These are phyloP conservation scores for Pestalotiopsis fici DNA, from an alignment of 2,329 filamentous ascomycete species.

Conservation along the genomic window DNA sequence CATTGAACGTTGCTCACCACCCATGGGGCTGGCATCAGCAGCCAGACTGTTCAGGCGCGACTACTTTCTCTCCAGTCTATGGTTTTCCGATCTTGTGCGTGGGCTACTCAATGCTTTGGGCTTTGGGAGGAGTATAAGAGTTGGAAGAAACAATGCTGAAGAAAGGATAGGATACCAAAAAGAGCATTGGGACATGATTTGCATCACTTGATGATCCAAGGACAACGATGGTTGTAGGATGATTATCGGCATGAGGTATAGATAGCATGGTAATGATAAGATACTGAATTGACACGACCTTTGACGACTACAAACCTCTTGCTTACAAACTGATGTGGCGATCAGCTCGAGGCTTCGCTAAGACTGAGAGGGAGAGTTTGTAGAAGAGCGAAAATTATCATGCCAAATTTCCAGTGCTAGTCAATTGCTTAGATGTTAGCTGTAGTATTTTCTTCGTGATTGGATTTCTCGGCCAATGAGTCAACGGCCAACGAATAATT, in stretches of 20 bases:
- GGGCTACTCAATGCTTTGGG: not conserved
- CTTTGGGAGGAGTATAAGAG: not conserved
- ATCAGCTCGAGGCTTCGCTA: too few species aligned
- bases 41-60: not conserved
- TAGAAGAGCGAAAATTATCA: not conserved
- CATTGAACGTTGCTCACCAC: not conserved
- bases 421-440: too few species aligned
- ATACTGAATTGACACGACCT: not conserved
- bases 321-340: not conserved
- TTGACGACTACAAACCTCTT: not conserved
- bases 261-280: not conserved
- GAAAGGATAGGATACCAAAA: too few species aligned
- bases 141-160: too few species aligned
- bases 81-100: not conserved
- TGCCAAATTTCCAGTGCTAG: too few species aligned
- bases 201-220: not conserved
- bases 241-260: not conserved
- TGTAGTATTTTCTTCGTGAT: too few species aligned
- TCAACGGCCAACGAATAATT: not conserved
- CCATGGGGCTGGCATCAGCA: not conserved
- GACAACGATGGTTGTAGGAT: not conserved
- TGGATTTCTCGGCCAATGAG: constrained; percentile 1
- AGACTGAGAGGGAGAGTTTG: not conserved
- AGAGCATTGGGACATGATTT: not conserved
- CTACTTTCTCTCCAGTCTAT: not conserved